Evolutionary conservation across 306 rosid species (phyloP), one percentile per base, ranked within the genome.

Genomic region (Crataegus laevigata): DNA sequence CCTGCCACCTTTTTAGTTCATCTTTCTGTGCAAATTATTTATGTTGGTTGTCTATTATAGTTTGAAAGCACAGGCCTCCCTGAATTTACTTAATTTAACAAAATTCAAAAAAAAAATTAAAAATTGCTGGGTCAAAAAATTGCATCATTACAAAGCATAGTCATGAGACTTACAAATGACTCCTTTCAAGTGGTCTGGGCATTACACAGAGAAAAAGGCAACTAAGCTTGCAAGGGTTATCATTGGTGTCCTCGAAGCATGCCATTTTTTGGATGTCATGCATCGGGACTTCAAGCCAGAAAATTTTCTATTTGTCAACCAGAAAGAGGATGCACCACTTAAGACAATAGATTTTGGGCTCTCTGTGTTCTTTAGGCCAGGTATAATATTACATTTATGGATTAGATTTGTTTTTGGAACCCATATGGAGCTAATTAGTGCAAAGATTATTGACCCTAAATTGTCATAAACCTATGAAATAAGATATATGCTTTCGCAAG

Each of bases 261-360:
- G 96, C 54, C 96, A 90, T 79, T 90, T 96, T 66, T 74, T 94
- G 58, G 99, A 97, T 58, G 99, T 94, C 77, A 94, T 94, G 97
- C 97, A 94, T 75, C 78, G 97, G 58, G 98, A 94, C 57, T 86
- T 94, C 86, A 94, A 94, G 85, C 96, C 97, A 0, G 99, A 94
- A 81, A 94, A 94, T 83, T 92, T 94, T 71, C 87, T 94, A 9
- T 94, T 94, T 80, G 75, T 88, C 59, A 66, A 40, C 66, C 87
- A 87, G 6, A 86, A 92, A 55, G 99, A 94, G 80, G 99, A 94
- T 3, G 84, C 97, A 1, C 79, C 89, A 0, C 92, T 94, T 40
- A 94, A 92, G 78, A 88, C 96, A 0, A 94, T 92, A n/a, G 99
- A 94, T 82, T 94, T 94, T 77, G 99, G 99, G 54, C 92, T 94